phyloP scores from a whole-genome alignment of 352 stramenopile species.

The Phytopythium boreale region DNA sequence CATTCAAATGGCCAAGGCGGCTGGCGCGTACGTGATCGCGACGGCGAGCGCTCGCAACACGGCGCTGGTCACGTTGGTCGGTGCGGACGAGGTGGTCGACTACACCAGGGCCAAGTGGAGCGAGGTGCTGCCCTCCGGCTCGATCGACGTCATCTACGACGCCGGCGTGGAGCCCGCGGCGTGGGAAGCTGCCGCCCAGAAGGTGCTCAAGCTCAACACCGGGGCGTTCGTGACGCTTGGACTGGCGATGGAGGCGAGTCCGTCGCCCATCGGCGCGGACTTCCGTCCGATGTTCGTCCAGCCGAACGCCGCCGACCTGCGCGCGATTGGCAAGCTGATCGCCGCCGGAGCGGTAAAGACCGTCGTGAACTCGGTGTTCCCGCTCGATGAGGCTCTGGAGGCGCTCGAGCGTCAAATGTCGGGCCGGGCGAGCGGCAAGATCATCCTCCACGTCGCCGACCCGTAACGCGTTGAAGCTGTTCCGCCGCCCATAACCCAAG shows the following conservation, averaged over 20 bases:
- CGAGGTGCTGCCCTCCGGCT: slow-evolving; percentile 18
- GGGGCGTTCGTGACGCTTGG: slow-evolving; percentile 16
- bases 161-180: slow-evolving; percentile 20
- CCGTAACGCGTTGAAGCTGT: background rate
- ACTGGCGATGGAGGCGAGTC: slow-evolving; percentile 9
- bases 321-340: slow-evolving; percentile 32
- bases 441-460: slow-evolving; percentile 25
- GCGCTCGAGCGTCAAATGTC: slow-evolving; percentile 43
- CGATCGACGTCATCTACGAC: slow-evolving; percentile 34
- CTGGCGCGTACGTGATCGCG: slow-evolving; percentile 24
- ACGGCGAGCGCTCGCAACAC: slow-evolving; percentile 22
- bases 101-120: slow-evolving; percentile 30
- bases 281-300: background rate
- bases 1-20: slow-evolving; percentile 33
- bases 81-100: slow-evolving; percentile 28
- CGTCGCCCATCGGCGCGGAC: slow-evolving; percentile 37
- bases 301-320: background rate
- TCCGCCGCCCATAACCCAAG: background rate
- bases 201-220: slow-evolving; percentile 12
- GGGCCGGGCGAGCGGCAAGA: slow-evolving; percentile 54
- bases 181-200: slow-evolving; percentile 25
- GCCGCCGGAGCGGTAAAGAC: slow-evolving; percentile 33
- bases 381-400: slow-evolving; percentile 45
- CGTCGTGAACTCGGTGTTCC: slow-evolving; percentile 38
- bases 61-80: slow-evolving; percentile 20